phyloP scores from a whole-genome alignment of 2,329 filamentous ascomycete species.

The Raffaelea ambrosiae region DNA sequence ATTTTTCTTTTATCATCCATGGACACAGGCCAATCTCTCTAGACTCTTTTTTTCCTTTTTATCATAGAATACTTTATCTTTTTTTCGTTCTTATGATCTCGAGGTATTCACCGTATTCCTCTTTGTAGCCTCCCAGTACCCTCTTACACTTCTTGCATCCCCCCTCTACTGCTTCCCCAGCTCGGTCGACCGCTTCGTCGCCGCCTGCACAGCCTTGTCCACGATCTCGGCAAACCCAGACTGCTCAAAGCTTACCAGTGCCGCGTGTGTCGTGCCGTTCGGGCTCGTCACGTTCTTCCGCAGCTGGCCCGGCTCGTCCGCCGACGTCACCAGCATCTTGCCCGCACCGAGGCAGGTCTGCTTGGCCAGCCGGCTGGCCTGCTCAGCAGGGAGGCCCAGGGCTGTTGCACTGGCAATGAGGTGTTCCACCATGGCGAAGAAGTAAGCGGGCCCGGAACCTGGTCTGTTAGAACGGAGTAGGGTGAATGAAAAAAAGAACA shows the following conservation, averaged over 20 bases:
- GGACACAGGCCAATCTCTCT: no score
- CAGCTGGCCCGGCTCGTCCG: slow-evolving; percentile 35
- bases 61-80: neutral
- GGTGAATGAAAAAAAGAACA: no score
- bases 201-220: slow-evolving; percentile 36
- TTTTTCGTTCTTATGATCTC: neutral
- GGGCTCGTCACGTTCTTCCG: slow-evolving; percentile 44
- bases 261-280: slow-evolving; percentile 42
- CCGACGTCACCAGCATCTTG: slow-evolving; percentile 39
- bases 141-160: no score
- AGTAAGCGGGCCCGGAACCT: slow-evolving; percentile 44
- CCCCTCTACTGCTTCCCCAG: slow-evolving; percentile 21
- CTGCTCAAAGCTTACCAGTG: slow-evolving; percentile 37
- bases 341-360: slow-evolving; percentile 44
- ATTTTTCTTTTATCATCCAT: neutral
- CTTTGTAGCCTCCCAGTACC: neutral
- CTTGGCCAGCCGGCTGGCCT: slow-evolving; percentile 39
- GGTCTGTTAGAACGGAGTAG: slow-evolving; percentile 4
- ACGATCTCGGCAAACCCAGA: slow-evolving; percentile 34
- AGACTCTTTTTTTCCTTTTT: neutral
- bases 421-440: slow-evolving; percentile 45
- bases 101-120: neutral
- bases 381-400: slow-evolving; percentile 37
- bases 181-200: slow-evolving; percentile 32
- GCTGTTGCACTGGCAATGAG: slow-evolving; percentile 33